Conservation (phyloP, 2,329 filamentous ascomycete genomes). For the Ceratocystis lukuohia region DNA sequence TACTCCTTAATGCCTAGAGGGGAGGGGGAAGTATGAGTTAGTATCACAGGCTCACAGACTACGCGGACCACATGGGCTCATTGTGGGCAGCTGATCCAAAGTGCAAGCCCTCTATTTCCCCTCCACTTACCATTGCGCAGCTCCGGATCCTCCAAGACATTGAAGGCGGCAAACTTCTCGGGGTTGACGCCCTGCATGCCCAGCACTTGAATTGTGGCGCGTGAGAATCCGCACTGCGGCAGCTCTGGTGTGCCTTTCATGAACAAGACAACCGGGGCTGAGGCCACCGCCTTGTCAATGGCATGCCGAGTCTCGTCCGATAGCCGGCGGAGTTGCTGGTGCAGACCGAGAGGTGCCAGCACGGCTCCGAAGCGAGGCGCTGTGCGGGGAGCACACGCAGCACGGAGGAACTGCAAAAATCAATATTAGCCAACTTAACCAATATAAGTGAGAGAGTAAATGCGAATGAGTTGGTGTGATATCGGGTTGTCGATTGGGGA, state of each 20-base stretch:
- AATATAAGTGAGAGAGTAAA: no score
- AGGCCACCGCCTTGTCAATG: constrained; percentile 79
- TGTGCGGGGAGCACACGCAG: background rate
- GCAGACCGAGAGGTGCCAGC: background rate
- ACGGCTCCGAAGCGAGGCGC: background rate
- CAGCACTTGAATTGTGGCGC: constrained; percentile 87
- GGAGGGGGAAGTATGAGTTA: background rate
- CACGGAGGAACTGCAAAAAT: background rate
- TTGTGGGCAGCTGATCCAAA: no score
- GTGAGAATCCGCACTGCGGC: constrained; percentile 92
- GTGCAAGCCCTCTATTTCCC: background rate
- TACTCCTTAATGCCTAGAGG: constrained; percentile 87
- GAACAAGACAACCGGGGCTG: constrained; percentile 87
- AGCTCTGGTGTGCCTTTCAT: constrained; percentile 97
- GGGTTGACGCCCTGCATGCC: constrained; percentile 92
- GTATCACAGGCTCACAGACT: no score
- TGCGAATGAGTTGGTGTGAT: background rate
- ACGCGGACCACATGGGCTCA: background rate
- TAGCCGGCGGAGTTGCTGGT: constrained; percentile 30
- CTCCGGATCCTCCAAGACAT: constrained; percentile 85
- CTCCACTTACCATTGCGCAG: constrained; percentile 55
- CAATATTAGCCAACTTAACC: background rate
- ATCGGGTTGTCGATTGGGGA: background rate
- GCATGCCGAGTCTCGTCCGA: constrained; percentile 67
- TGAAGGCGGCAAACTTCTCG: constrained; percentile 92